Percentiles rank a stretch among this genome's conserved stretches.
phyloP scores from a whole-genome alignment of 345 rosid species.

The Boechera stricta region DNA sequence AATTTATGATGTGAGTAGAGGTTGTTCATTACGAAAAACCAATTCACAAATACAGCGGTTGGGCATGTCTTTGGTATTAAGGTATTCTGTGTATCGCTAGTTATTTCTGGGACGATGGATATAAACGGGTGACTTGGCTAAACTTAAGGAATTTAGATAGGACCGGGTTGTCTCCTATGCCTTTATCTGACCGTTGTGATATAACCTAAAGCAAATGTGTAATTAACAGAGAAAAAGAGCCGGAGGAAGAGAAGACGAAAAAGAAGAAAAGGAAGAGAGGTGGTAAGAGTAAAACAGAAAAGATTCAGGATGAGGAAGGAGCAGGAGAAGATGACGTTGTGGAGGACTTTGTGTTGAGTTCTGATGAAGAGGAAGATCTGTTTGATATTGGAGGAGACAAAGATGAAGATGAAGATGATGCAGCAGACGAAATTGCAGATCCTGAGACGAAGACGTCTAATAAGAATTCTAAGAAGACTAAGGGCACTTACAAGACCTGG shows the following conservation, averaged over 20 bases:
- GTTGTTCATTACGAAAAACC: not conserved
- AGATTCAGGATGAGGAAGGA: constrained; percentile 41
- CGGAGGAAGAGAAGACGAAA: constrained; percentile 51
- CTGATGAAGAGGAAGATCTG: constrained; percentile 69
- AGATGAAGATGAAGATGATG: constrained; percentile 40
- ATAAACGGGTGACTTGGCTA: not conserved
- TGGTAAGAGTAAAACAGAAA: constrained; percentile 48
- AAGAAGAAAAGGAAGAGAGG: constrained; percentile 56
- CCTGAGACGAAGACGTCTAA: constrained; percentile 34
- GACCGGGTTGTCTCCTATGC: not conserved
- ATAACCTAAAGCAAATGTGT: not conserved
- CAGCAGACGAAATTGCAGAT: constrained; percentile 34
- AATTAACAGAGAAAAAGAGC: constrained; percentile 52
- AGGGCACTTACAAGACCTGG: constrained; percentile 44
- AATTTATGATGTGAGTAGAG: not conserved
- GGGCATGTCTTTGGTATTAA: not conserved
- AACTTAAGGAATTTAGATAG: constrained; percentile 9
- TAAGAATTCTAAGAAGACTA: constrained; percentile 40
- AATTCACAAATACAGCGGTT: not conserved
- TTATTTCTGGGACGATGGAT: not conserved
- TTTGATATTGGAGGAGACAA: constrained; percentile 45
- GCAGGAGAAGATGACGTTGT: constrained; percentile 80
- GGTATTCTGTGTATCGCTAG: not conserved
- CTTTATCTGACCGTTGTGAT: not conserved
- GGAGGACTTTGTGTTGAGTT: constrained; percentile 86